These are phyloP conservation scores for Hevea brasiliensis DNA, from an alignment of 345 rosid species.

Conservation along the genomic window DNA sequence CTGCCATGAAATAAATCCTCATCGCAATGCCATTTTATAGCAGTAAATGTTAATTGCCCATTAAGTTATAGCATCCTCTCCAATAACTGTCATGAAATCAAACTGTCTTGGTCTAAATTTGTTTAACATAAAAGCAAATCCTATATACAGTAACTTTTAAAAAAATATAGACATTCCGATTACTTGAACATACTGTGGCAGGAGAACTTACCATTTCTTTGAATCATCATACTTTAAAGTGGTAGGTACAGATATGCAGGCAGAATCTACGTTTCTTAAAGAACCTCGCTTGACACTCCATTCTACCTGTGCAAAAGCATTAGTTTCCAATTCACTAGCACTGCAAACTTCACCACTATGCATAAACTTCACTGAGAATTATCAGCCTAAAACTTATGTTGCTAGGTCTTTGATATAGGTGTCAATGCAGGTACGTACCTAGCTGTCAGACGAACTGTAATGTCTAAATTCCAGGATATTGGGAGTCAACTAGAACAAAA, in stretches of 20 bases:
- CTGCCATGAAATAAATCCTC: background rate
- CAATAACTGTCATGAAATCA: slow-evolving; percentile 19
- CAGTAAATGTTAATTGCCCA: background rate
- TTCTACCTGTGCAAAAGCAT: slow-evolving; percentile 55
- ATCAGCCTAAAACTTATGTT: background rate
- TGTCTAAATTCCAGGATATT: background rate
- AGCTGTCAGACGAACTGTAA: background rate
- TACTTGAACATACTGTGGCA: background rate
- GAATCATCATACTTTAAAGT: slow-evolving; percentile 73
- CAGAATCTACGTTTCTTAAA: slow-evolving; percentile 84
- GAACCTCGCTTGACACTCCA: slow-evolving; percentile 89
- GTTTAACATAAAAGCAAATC: background rate
- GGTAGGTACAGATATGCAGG: slow-evolving; percentile 81
- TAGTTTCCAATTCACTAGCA: slow-evolving; percentile 4
- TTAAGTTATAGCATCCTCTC: slow-evolving; percentile 78
- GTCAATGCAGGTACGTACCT: background rate
- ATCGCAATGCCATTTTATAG: background rate
- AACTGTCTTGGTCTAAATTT: background rate
- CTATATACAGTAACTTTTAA: background rate
- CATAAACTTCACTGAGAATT: slow-evolving; percentile 6
- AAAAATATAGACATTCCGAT: background rate
- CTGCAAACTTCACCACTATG: slow-evolving; percentile 1
- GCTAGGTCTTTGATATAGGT: background rate
- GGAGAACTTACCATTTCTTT: slow-evolving; percentile 65
- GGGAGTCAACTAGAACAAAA: background rate